Conservation (phyloP, 202 grass and related monocot species). For the Dendrocalamus latiflorus region DNA sequence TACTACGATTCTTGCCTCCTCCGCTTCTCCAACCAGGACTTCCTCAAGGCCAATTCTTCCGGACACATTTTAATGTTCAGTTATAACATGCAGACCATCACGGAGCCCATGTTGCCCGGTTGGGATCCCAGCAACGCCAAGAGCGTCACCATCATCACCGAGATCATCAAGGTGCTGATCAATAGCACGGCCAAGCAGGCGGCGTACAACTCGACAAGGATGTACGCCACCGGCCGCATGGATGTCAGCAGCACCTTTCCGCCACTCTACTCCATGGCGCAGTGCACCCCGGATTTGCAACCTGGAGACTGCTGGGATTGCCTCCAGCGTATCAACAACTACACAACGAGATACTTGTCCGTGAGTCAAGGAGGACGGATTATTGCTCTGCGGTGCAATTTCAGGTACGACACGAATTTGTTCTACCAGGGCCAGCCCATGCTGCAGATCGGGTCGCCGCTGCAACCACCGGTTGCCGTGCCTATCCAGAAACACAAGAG, state of each 20-base stretch:
- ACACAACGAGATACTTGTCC: background rate
- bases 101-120: background rate
- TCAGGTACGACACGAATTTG: conserved; percentile 11
- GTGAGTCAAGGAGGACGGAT: conserved; percentile 13
- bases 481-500: background rate
- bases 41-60: background rate
- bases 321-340: background rate
- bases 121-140: background rate
- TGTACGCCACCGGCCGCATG: conserved; percentile 40
- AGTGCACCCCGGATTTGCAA: conserved; percentile 37
- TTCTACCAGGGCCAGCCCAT: conserved; percentile 19
- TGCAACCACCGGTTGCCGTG: background rate
- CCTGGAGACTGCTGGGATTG: conserved; percentile 21
- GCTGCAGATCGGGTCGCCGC: background rate
- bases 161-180: conserved; percentile 9
- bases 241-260: background rate
- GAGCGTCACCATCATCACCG: background rate
- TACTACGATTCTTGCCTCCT: conserved; percentile 52
- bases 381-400: conserved; percentile 12
- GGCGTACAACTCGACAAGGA: background rate
- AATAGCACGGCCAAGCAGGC: background rate
- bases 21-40: conserved; percentile 38
- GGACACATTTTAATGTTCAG: too few relatives aligned
- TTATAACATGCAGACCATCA: background rate
- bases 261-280: conserved; percentile 17